Percentiles rank a stretch among this genome's conserved stretches.
These are phyloP conservation scores for Henckelia pumila DNA, from an alignment of 257 asterid species.

Conservation along the genomic window DNA sequence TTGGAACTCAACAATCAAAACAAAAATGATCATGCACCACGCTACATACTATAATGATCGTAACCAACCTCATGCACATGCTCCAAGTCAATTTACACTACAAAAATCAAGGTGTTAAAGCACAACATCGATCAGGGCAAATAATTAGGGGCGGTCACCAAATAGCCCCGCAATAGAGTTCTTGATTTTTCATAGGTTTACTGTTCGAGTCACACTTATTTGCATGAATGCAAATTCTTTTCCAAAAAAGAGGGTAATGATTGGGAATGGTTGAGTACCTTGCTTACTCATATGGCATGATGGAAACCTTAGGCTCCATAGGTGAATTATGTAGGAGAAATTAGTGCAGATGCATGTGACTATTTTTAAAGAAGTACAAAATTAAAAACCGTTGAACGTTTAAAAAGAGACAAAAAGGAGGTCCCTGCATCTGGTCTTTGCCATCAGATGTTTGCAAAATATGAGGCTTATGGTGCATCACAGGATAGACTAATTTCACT, in stretches of 20 bases:
- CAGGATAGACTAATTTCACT: not conserved
- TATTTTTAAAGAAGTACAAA: too few relatives aligned
- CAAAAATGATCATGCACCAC: not conserved
- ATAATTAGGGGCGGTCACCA: not conserved
- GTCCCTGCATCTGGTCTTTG: too few relatives aligned
- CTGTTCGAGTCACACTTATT: not conserved
- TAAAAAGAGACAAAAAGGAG: too few relatives aligned
- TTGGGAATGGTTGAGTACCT: not conserved
- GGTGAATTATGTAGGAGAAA: not conserved
- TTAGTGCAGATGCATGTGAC: too few relatives aligned
- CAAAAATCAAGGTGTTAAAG: not conserved
- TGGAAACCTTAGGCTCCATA: not conserved
- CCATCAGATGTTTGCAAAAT: not conserved
- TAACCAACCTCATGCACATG: not conserved
- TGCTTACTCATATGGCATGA: not conserved
- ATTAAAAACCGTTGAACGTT: too few relatives aligned
- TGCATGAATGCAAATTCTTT: not conserved
- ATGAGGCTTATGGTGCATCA: not conserved
- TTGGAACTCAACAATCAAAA: not conserved
- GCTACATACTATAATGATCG: not conserved
- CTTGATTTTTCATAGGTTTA: not conserved
- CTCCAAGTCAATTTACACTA: not conserved
- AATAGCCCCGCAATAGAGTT: not conserved
- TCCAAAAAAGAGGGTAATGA: not conserved
- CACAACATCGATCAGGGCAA: not conserved